phyloP scores from a whole-genome alignment of 2,329 filamentous ascomycete species.

The Fusarium gaditjirri region DNA sequence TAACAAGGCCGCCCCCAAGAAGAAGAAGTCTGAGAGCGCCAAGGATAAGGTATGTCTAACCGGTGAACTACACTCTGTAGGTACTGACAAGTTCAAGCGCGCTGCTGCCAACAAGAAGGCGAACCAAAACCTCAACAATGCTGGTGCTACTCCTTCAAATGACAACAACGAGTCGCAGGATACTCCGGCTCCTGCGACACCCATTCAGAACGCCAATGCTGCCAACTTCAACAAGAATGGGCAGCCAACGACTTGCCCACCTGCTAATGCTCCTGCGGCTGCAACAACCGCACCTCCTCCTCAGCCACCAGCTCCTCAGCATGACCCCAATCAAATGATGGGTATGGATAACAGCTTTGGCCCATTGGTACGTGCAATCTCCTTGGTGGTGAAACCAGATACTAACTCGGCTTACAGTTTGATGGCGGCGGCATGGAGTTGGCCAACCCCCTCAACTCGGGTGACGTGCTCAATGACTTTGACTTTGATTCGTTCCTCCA shows the following conservation, averaged over 20 bases:
- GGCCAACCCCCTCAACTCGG: constrained; percentile 63
- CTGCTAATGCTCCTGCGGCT: constrained; percentile 46
- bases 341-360: constrained; percentile 56
- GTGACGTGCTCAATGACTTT: constrained; percentile 72
- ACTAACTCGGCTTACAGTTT: constrained; percentile 46
- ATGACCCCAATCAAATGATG: constrained; percentile 53
- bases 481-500: constrained; percentile 76
- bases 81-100: constrained; percentile 48
- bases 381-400: constrained; percentile 5
- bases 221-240: constrained; percentile 56
- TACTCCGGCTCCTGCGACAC: constrained; percentile 69
- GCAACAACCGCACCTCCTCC: constrained; percentile 47
- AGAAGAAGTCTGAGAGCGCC: constrained; percentile 74
- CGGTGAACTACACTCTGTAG: neutral
- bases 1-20: constrained; percentile 80
- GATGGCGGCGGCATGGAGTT: constrained; percentile 61
- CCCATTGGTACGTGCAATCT: constrained; percentile 54
- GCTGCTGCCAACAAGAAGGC: constrained; percentile 71
- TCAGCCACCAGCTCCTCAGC: constrained; percentile 29
- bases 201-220: constrained; percentile 59
- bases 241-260: constrained; percentile 45
- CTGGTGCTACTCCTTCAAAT: constrained; percentile 65
- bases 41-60: constrained; percentile 72
- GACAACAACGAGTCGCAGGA: constrained; percentile 68
- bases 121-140: constrained; percentile 62